These are phyloP conservation scores for Solanum sitiens DNA, from an alignment of 257 asterid genomes.

Conservation along the genomic window DNA sequence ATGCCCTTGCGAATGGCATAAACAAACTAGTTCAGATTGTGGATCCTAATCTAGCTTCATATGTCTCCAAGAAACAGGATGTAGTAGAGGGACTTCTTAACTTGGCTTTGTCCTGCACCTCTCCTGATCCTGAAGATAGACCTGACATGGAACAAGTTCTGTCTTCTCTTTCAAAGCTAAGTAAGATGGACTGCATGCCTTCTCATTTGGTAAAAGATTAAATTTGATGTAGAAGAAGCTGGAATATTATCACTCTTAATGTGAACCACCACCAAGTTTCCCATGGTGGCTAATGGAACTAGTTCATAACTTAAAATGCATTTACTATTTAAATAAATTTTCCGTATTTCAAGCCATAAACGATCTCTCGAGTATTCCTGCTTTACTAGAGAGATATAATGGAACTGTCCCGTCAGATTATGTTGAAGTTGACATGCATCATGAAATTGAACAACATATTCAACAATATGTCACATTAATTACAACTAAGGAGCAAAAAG, in stretches of 20 bases:
- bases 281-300: not conserved
- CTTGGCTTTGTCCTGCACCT: conserved; percentile 60
- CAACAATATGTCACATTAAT: not conserved
- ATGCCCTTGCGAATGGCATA: conserved; percentile 33
- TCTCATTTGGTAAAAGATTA: not conserved
- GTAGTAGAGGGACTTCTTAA: conserved; percentile 44
- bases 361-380: not conserved
- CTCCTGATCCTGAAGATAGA: conserved; percentile 44
- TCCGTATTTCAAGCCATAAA: not conserved
- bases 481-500: not conserved
- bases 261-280: not conserved
- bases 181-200: conserved; percentile 10
- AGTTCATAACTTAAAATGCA: not conserved
- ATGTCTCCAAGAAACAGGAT: conserved; percentile 24
- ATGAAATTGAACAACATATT: not conserved
- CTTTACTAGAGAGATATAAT: not conserved
- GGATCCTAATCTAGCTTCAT: conserved; percentile 41
- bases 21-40: conserved; percentile 23
- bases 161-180: conserved; percentile 40
- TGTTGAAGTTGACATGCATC: not conserved
- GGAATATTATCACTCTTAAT: not conserved
- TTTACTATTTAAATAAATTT: not conserved
- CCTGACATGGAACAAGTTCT: conserved; percentile 64
- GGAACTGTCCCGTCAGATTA: not conserved
- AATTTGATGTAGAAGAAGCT: not conserved